phyloP scores from a whole-genome alignment of 306 rosid genomes.

The Cajanus cajan region DNA sequence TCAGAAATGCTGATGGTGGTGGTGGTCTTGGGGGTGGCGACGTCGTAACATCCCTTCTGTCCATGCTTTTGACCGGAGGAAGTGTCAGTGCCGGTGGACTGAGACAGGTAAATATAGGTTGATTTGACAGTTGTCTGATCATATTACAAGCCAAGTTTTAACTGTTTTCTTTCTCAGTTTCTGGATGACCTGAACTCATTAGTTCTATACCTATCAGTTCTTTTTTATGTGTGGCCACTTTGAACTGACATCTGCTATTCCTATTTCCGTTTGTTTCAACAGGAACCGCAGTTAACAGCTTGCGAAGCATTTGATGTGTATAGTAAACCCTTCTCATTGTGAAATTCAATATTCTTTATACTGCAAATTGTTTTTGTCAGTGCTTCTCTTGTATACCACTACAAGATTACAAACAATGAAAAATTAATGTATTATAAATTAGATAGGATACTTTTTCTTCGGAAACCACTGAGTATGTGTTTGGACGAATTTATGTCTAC shows the following conservation, averaged over 20 bases:
- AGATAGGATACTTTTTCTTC: neutral
- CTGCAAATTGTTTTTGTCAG: neutral
- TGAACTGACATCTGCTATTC: constrained; percentile 27
- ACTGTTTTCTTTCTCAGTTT: neutral
- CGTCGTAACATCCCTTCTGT: constrained; percentile 51
- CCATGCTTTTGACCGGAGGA: constrained; percentile 73
- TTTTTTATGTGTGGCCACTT: neutral
- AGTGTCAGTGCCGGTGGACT: constrained; percentile 47
- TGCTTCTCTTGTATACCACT: constrained; percentile 11
- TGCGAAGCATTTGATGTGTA: constrained; percentile 79
- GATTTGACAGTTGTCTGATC: neutral
- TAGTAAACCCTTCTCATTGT: constrained; percentile 69
- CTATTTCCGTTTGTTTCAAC: constrained; percentile 38
- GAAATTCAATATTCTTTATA: constrained; percentile 29
- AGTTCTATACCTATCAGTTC: constrained; percentile 5
- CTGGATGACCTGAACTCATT: neutral
- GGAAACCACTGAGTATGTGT: neutral
- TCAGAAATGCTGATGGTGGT: constrained; percentile 59
- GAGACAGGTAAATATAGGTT: constrained; percentile 49
- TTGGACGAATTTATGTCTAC: neutral
- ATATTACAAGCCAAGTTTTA: neutral
- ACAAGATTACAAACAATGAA: neutral
- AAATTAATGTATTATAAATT: constrained; percentile 22
- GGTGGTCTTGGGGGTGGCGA: constrained; percentile 50
- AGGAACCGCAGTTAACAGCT: constrained; percentile 94